Evolutionary conservation across 495 filamentous ascomycete species (phyloP).

Genomic region (Astrocystis sublimbata): DNA sequence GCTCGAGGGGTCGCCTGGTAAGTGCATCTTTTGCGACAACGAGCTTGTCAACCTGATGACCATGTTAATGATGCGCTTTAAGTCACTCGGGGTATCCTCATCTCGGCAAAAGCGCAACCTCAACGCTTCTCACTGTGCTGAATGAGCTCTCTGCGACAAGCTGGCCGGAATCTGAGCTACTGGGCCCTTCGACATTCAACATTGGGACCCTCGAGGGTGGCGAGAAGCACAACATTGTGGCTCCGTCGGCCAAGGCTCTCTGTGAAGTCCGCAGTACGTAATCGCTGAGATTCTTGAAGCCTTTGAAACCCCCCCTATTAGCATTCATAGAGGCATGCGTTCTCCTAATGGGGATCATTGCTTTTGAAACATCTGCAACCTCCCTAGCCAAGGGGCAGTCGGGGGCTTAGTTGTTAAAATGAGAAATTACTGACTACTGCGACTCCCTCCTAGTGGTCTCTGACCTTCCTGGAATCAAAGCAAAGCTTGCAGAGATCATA

Average conservation of each 20-base stretch:
- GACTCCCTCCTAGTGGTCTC: too few relatives aligned
- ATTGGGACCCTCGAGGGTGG: conserved; percentile 67
- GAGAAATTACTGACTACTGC: too few relatives aligned
- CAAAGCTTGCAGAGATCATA: conserved; percentile 53
- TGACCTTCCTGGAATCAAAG: conserved; percentile 52
- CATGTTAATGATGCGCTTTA: neutral
- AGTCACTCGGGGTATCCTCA: conserved; percentile 76
- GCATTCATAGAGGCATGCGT: too few relatives aligned
- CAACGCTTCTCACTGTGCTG: conserved; percentile 61
- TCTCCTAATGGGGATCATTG: too few relatives aligned
- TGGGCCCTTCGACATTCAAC: conserved; percentile 71
- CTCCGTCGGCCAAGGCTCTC: conserved; percentile 59
- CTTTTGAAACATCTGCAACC: too few relatives aligned
- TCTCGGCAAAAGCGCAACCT: conserved; percentile 68
- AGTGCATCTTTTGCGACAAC: neutral
- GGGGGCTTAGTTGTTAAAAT: too few relatives aligned
- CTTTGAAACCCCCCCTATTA: too few relatives aligned
- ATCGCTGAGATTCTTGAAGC: too few relatives aligned
- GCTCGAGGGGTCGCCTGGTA: conserved; percentile 61
- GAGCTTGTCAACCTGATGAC: neutral
- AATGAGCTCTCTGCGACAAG: conserved; percentile 54
- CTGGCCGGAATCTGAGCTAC: conserved; percentile 64
- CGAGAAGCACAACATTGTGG: conserved; percentile 71
- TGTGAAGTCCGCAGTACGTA: conserved; percentile 64
- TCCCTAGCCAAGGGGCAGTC: too few relatives aligned